Evolutionary conservation across 2,329 filamentous ascomycete genomes (phyloP), one percentile per base, ranked within the genome.

Genomic region (Coleophoma crateriformis): DNA sequence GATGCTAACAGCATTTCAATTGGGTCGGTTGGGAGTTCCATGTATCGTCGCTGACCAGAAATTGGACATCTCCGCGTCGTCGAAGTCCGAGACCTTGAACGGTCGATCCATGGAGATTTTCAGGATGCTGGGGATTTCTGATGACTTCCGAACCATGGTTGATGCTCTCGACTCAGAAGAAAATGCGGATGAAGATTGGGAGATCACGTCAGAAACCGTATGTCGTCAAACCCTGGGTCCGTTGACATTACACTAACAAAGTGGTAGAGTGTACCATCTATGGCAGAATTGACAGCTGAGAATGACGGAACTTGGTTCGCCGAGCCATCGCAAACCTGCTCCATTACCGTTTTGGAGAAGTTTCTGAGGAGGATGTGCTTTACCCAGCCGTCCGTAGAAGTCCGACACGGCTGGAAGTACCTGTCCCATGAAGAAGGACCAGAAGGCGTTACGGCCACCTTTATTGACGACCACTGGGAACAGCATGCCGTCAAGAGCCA

Each of bases 1-100:
- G 1, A 48, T 64, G 46, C 38, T 64, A 6, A 50, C 54, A 2
- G 60, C 62, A 0, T 46, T 48, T 11, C 33, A 44, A 14, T 38
- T 53, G 14, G 40, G 45, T 11, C 51, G 33, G 6, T 38, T 60
- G 33, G 54, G 57, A 12, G 50, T 60, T 27, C 53, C 45, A 27
- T 59, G 50, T 19, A 45, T 61, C 3, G 48, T 67, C 1, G 49
- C 59, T 12, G 65, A 67, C 48, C 50, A 53, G 12, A 63, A 63
- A 46, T 12, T 53, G 4, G 46, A 55, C 19, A 66, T 61, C 10
- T 68, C 62, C 22, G 33, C 58, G 54, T 70, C 66, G 64, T 67
- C 68, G 0, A 71, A 70, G 52, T 68, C 69, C 67, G 67, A 70
- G 45, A 38, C 64, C 8, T 68, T 64, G 1, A 70, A 69, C 49